phyloP scores from a whole-genome alignment of 139 green algal species.

The Nannochloris sp. region DNA sequence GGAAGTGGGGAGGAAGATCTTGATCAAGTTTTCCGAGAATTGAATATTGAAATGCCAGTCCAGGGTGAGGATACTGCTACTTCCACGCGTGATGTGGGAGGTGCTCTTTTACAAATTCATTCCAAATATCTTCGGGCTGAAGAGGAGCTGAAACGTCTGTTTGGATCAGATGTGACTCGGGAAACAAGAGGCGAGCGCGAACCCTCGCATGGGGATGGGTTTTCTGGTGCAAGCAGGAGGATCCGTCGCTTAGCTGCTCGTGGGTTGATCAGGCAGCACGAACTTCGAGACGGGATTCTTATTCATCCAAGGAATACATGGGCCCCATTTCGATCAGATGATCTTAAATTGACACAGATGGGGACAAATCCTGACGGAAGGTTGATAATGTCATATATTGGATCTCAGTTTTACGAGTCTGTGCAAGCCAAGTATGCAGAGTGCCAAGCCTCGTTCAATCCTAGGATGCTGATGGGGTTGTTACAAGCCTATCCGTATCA shows the following conservation, averaged over 20 bases:
- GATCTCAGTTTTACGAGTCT: constrained; percentile 32
- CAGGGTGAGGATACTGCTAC: not conserved
- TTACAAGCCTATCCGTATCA: constrained; percentile 73
- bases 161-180: constrained; percentile 48
- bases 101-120: constrained; percentile 56
- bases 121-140: constrained; percentile 43
- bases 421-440: constrained; percentile 28
- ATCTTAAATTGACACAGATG: constrained; percentile 22
- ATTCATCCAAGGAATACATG: constrained; percentile 60
- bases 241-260: constrained; percentile 24
- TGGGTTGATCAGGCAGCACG: constrained; percentile 25
- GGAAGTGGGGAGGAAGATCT: constrained; percentile 48
- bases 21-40: constrained; percentile 51
- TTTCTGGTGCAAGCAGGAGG: constrained; percentile 12
- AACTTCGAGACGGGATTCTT: constrained; percentile 37
- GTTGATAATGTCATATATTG: constrained; percentile 37
- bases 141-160: constrained; percentile 76
- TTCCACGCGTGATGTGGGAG: no score
- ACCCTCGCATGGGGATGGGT: constrained; percentile 2
- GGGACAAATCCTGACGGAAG: constrained; percentile 28
- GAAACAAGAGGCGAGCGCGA: constrained; percentile 48
- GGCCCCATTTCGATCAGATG: constrained; percentile 32
- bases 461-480: constrained; percentile 60
- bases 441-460: constrained; percentile 63
- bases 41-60: constrained; percentile 35